Percentiles rank a stretch among this genome's conserved stretches.
Evolutionary conservation across 2,329 filamentous ascomycete genomes (phyloP).

Genomic region (Fusarium dimerum): DNA sequence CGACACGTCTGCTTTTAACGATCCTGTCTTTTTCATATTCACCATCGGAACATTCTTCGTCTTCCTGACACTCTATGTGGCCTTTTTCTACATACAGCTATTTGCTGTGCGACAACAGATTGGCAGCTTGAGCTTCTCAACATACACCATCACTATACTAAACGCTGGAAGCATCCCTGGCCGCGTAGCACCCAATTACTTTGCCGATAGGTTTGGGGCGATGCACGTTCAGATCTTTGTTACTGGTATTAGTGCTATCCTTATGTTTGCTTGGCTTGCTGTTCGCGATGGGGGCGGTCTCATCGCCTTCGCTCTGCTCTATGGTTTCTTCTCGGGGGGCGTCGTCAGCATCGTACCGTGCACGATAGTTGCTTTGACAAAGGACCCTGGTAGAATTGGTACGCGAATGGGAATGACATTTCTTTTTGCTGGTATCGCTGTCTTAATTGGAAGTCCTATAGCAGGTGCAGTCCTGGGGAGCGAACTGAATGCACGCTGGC

Average conservation of each 20-base stretch:
- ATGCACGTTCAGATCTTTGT: constrained; percentile 42
- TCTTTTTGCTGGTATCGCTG: constrained; percentile 36
- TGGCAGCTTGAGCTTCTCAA: not conserved
- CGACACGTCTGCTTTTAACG: not conserved
- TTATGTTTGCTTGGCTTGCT: constrained; percentile 44
- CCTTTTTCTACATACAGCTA: not conserved
- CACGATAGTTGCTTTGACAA: constrained; percentile 43
- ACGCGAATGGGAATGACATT: constrained; percentile 46
- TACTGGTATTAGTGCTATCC: constrained; percentile 34
- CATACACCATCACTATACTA: constrained; percentile 49
- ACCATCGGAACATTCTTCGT: too few species aligned
- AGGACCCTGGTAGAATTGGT: constrained; percentile 40
- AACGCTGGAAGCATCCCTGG: constrained; percentile 53
- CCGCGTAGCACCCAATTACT: constrained; percentile 46
- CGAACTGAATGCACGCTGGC: too few species aligned
- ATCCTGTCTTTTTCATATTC: too few species aligned
- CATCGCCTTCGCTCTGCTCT: constrained; percentile 44
- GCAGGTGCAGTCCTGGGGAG: constrained; percentile 38
- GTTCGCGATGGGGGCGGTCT: constrained; percentile 37
- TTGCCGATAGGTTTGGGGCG: constrained; percentile 44
- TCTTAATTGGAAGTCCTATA: constrained; percentile 39
- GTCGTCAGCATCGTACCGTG: constrained; percentile 46
- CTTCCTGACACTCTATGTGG: not conserved
- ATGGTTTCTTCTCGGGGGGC: constrained; percentile 48
- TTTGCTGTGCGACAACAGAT: not conserved